A percentile compares a stretch with the other conserved stretches of the same genome.
Evolutionary conservation across 2,329 filamentous ascomycete genomes (phyloP).

Genomic region (Xylariaceae sp.): DNA sequence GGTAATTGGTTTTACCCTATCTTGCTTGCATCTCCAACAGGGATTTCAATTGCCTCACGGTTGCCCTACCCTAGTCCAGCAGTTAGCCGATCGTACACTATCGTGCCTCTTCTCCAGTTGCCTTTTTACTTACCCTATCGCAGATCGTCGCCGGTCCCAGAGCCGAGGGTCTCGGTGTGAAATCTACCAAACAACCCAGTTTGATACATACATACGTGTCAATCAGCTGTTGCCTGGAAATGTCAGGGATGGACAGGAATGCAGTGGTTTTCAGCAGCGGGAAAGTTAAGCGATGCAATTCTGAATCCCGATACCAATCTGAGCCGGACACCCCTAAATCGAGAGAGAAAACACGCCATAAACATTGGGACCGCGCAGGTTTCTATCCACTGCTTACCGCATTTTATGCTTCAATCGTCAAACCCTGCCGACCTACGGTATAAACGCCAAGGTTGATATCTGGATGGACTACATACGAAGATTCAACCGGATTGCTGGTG

Average conservation of each 20-base stretch:
- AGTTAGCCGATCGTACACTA: not conserved
- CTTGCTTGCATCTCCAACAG: slow-evolving; percentile 10
- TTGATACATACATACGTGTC: not conserved
- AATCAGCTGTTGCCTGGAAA: not conserved
- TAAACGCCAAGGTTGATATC: not conserved
- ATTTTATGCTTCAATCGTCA: not conserved
- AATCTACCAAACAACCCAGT: not conserved
- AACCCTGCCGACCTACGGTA: not conserved
- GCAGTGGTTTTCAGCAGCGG: slow-evolving; percentile 3
- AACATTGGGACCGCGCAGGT: not conserved
- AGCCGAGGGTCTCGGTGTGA: not conserved
- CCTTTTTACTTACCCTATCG: not conserved
- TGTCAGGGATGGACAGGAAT: not conserved
- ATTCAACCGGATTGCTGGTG: not conserved
- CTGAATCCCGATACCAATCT: slow-evolving; percentile 11
- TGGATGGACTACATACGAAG: not conserved
- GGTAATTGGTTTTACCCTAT: slow-evolving; percentile 13
- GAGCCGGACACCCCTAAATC: slow-evolving; percentile 7
- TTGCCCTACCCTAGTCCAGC: slow-evolving; percentile 14
- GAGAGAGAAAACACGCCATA: not conserved
- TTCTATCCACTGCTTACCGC: not conserved
- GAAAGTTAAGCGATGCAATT: slow-evolving; percentile 10
- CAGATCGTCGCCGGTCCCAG: not conserved
- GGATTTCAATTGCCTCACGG: slow-evolving; percentile 13
- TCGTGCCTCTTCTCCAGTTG: not conserved